Base-by-base conservation (phyloP, 345 rosid species). In the Punica granatum region DNA sequence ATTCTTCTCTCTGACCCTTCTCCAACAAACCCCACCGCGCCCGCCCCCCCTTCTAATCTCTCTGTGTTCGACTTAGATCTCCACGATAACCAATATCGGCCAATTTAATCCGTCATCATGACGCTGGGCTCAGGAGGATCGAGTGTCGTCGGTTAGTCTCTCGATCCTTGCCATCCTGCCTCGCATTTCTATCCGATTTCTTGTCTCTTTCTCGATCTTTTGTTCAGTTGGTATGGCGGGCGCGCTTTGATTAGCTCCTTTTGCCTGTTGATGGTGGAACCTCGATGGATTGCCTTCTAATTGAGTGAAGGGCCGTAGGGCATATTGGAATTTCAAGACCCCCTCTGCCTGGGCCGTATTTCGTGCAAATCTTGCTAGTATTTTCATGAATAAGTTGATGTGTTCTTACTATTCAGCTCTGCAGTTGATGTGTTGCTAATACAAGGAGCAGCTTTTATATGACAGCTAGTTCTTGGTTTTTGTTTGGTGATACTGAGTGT, bases 51-150 rank as follows among this genome's bases (percentile, higher is more conserved):
- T n/a, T n/a, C n/a, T n/a, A n/a, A n/a, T 65, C 34, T n/a, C 68
- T 15, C 58, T 65, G 42, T 21, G 41, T 10, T 23, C 1, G 26
- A 1, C 34, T 15, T 65, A 35, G 6, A 30, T 32, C 39, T 35
- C 42, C 37, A 1, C 16, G 12, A 31, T 32, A n/a, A 2, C 41
- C 18, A 18, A 9, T 23, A 66, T 4, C 21, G 15, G 0, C 7
- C 16, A 26, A n/a, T 66, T 2, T 1, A 33, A 13, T 31, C 60
- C 9, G 69, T 35, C 43, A n/a, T 51, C 31, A 66, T 66, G 69
- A 66, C 69, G 61, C 69, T 21, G 41, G 69, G 69, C 43, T 66
- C 69, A 30, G 69, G 69, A 48, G 69, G 69, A 48, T 66, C 69
- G 41, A 66, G 69, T 51, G 43, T 66, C 60, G 69, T 66, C 7